These are phyloP conservation scores for Eimeria zaria DNA, from an alignment of 169 alveolate species.

Conservation along the genomic window DNA sequence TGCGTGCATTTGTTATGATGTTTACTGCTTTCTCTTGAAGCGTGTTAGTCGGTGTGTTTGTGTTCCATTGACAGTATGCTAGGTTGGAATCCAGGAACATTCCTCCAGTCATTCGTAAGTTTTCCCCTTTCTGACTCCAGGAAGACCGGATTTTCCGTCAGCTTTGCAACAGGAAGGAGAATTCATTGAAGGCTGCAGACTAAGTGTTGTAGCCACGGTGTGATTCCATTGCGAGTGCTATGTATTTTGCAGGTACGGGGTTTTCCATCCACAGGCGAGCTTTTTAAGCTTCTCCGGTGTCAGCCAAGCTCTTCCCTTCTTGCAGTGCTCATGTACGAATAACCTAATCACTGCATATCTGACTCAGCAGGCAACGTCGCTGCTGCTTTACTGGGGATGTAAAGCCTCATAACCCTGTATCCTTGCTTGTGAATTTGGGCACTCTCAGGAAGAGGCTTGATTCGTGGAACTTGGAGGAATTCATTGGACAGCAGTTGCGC, in stretches of 20 bases:
- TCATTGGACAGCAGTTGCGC: conserved; percentile 40
- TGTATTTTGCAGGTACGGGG: conserved; percentile 63
- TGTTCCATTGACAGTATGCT: background rate
- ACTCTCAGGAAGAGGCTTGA: conserved; percentile 38
- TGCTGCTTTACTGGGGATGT: background rate
- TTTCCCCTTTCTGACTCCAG: background rate
- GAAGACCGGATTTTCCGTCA: background rate
- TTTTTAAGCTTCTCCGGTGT: conserved; percentile 58
- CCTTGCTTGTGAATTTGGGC: background rate
- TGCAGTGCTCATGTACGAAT: conserved; percentile 56
- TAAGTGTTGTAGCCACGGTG: background rate
- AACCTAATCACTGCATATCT: background rate
- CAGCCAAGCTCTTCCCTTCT: conserved; percentile 73
- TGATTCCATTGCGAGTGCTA: background rate
- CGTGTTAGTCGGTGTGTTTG: background rate
- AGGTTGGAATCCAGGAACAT: conserved; percentile 60
- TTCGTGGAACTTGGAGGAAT: conserved; percentile 52
- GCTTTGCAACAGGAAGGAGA: background rate
- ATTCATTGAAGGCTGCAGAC: background rate
- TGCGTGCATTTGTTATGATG: background rate
- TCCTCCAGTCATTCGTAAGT: conserved; percentile 50
- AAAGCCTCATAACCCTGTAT: background rate
- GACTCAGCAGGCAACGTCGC: background rate
- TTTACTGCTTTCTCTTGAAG: background rate
- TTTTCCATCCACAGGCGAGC: conserved; percentile 55